These are phyloP conservation scores for Linnemannia hyalina DNA, from an alignment of 192 early-diverging fungal species.

Conservation along the genomic window DNA sequence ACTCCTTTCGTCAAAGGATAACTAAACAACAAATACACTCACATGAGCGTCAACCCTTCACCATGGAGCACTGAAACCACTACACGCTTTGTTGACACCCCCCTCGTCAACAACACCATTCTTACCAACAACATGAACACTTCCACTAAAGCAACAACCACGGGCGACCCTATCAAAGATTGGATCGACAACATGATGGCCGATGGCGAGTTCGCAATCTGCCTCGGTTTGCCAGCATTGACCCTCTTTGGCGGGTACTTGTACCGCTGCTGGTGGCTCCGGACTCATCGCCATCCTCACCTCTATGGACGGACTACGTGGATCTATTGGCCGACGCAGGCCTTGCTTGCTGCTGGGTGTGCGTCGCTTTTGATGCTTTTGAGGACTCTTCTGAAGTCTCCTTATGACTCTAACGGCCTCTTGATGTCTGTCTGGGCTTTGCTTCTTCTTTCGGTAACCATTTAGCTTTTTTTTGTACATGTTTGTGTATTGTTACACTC, in stretches of 20 bases:
- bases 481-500: neutral
- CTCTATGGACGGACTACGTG: slow-evolving; percentile 4
- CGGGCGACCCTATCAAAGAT: slow-evolving; percentile 7
- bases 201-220: neutral
- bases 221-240: slow-evolving; percentile 12
- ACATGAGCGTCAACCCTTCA: slow-evolving; percentile 3
- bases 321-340: slow-evolving; percentile 24
- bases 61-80: neutral
- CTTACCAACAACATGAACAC: neutral
- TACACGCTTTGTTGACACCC: neutral
- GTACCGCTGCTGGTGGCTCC: slow-evolving; percentile 6
- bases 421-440: neutral
- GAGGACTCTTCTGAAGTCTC: neutral
- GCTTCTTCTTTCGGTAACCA: slow-evolving; percentile 8
- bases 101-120: neutral
- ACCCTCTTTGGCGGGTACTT: neutral
- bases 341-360: neutral
- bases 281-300: slow-evolving; percentile 6
- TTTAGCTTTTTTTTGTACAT: neutral
- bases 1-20: neutral
- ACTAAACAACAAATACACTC: neutral
- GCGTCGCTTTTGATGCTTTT: neutral
- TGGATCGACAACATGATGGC: slow-evolving; percentile 9
- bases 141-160: neutral
- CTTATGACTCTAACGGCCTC: slow-evolving; percentile 1